Percentiles rank a stretch among this genome's conserved stretches.
These are phyloP conservation scores for Crithidia thermophila DNA, from an alignment of 208 protist genomes.

Conservation along the genomic window DNA sequence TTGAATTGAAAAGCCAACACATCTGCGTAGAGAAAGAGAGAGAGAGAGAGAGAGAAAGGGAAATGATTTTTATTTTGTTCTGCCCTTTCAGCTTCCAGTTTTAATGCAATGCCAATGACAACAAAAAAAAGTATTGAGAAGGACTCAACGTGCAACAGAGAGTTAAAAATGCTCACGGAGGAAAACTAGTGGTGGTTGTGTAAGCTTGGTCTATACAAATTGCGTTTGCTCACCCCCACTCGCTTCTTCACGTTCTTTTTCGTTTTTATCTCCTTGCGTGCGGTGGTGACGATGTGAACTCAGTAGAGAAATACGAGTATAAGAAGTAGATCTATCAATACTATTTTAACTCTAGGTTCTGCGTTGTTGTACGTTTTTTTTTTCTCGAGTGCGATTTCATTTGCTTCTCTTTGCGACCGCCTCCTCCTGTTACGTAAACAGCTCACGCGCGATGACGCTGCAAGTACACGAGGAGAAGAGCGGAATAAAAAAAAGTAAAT, in stretches of 20 bases:
- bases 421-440: no score
- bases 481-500: background rate
- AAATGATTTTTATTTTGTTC: constrained; percentile 9
- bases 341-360: no score
- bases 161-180: no score
- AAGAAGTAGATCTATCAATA: background rate
- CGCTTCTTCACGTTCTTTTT: background rate
- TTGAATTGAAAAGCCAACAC: no score
- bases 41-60: no score
- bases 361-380: constrained; percentile 14
- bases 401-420: background rate
- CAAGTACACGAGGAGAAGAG: no score
- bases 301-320: background rate
- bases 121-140: no score
- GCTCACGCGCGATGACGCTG: no score
- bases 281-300: background rate
- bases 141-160: no score
- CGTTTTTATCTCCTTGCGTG: background rate
- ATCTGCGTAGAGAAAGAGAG: no score
- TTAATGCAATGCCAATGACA: background rate
- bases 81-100: constrained; percentile 3
- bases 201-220: constrained; percentile 10
- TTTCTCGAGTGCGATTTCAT: constrained; percentile 19
- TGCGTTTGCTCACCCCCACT: background rate
- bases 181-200: no score